Percentiles rank a stretch among this genome's conserved stretches.
Evolutionary conservation across 768 basidiomycete species (phyloP).

Genomic region (Kwoniella bestiolae): DNA sequence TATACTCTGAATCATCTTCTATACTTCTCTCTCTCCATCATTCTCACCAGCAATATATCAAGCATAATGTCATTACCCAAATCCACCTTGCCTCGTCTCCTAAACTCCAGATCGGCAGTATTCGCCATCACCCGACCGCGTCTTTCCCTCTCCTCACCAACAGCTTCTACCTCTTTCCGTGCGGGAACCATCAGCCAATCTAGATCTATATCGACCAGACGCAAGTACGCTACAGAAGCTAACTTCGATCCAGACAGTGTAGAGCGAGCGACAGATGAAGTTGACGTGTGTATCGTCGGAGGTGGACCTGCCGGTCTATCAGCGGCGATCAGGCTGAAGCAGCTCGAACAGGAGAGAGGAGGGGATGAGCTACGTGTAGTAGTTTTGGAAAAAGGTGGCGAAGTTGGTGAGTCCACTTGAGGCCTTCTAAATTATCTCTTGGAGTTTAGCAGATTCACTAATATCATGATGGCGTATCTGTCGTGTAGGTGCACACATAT

Average conservation of each 20-base stretch:
- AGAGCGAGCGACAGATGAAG: conserved; percentile 84
- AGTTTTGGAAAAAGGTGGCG: conserved; percentile 90
- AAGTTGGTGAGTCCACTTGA: conserved; percentile 71
- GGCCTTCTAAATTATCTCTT: too few species aligned
- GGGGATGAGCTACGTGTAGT: conserved; percentile 81
- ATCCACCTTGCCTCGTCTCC: conserved; percentile 14
- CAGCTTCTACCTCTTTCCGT: neutral
- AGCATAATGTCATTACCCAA: conserved; percentile 26
- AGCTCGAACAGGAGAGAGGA: conserved; percentile 79
- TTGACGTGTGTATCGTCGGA: conserved; percentile 96
- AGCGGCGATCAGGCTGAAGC: conserved; percentile 94
- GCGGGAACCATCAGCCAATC: neutral
- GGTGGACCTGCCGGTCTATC: conserved; percentile 92
- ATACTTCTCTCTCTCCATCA: neutral
- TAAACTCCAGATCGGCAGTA: conserved; percentile 9
- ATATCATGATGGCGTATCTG: too few species aligned
- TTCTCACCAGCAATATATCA: neutral
- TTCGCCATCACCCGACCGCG: conserved; percentile 24
- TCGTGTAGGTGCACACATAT: conserved; percentile 79
- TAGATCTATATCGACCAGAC: conserved; percentile 17
- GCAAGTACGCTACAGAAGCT: conserved; percentile 40
- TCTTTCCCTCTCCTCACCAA: neutral
- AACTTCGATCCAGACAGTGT: conserved; percentile 64
- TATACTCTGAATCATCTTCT: neutral
- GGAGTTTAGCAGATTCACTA: conserved; percentile 70